Base-by-base conservation (phyloP, 805 yeast genomes). In the Kodamaea hsintzibuensis region DNA sequence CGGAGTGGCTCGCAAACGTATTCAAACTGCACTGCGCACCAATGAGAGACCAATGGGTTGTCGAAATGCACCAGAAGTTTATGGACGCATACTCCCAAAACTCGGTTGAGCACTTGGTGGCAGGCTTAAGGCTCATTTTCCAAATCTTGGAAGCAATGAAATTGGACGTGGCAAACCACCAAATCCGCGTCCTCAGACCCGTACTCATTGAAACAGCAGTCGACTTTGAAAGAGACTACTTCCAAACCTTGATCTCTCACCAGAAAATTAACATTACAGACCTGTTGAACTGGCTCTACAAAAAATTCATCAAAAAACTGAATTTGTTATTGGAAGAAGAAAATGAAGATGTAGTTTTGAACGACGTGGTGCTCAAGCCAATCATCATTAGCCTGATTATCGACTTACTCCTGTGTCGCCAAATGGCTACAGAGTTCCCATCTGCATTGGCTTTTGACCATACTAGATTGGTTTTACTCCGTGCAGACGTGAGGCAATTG, bases 21-120 rank as follows among this genome's bases (percentile, higher is more conserved):
- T 86, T 93, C 71, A 90, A 91, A 71, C 83, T 86, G 50, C 97
- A 90, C 67, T 91, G 97, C 72, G 97, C 97, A 6, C 98, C 98
- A 57, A 91, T 91, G 96, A 82, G 98, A 66, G 97, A 90, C 69
- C 73, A 82, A 42, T 87, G 95, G 91, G 96, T 92, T 38, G 89
- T 84, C 61, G 89, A 86, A 62, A 89, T 92, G 95, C 82, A 82
- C 47, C 62, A 67, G 10, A 81, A 81, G 60, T 84, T 89, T 62
- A 77, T 71, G 38, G 74, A 73, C 49, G 83, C 87, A 16, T 76
- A 76, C 55, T 59, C 63, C n/a, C 76, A 76, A 35, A 70, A 73
- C 53, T 75, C 82, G n/a, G 77, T 73, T 5, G 62, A 60, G 18
- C 76, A 78, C 57, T 73, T 91, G 42, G 88, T 89, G 30, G 89